Evolutionary conservation across 1,139 yeast genomes (phyloP).

Genomic region (Yamadazyma membranifaciens): DNA sequence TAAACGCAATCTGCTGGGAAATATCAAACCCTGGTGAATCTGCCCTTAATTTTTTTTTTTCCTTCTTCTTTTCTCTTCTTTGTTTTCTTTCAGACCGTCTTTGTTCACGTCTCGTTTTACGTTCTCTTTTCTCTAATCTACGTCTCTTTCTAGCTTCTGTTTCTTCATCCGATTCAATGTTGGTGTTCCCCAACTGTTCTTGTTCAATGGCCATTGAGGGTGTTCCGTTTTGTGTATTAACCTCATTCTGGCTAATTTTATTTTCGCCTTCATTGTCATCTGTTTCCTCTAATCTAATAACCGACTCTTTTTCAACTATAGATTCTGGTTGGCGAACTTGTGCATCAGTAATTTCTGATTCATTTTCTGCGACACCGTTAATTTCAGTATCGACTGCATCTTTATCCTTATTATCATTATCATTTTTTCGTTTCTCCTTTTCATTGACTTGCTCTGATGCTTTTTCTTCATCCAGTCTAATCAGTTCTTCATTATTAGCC

Average conservation of each 20-base stretch:
- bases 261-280: neutral
- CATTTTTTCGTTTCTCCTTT: neutral
- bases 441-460: neutral
- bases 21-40: neutral
- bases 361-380: neutral
- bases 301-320: too few relatives aligned
- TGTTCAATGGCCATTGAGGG: too few relatives aligned
- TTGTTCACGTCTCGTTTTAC: neutral
- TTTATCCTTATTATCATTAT: neutral
- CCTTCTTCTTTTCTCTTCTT: conserved; percentile 2
- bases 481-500: neutral
- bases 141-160: neutral
- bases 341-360: neutral
- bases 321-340: neutral
- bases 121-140: conserved; percentile 1
- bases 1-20: conserved; percentile 2
- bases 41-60: conserved; percentile 1
- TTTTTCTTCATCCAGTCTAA: neutral
- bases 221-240: too few relatives aligned
- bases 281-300: neutral
- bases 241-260: too few relatives aligned
- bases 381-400: neutral
- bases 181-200: neutral
- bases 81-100: conserved; percentile 1
- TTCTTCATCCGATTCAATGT: neutral